phyloP scores from a whole-genome alignment of 257 asterid species.

The Petunia axillaris region DNA sequence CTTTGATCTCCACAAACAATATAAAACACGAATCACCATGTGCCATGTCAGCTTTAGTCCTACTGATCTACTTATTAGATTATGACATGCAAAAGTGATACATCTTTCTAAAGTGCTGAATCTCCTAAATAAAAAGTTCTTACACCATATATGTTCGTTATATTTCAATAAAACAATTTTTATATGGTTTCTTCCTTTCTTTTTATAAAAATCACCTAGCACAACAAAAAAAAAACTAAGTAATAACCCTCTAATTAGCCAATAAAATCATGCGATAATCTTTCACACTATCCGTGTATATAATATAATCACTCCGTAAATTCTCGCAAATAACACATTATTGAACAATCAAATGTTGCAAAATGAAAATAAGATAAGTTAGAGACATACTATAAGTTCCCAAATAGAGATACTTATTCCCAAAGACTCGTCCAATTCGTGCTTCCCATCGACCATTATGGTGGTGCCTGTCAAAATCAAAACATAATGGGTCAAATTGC shows the following conservation, averaged over 20 bases:
- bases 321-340: neutral
- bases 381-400: slow-evolving; percentile 68
- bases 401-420: slow-evolving; percentile 83
- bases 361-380: neutral
- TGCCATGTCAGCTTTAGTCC: slow-evolving; percentile 42
- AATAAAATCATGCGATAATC: neutral
- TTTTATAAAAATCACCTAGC: neutral
- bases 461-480: slow-evolving; percentile 72
- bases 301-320: too few relatives aligned
- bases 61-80: neutral
- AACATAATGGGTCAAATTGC: slow-evolving; percentile 20
- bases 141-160: too few relatives aligned
- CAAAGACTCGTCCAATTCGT: slow-evolving; percentile 80
- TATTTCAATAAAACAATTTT: too few relatives aligned
- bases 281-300: too few relatives aligned
- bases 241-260: neutral
- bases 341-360: neutral
- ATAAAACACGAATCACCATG: slow-evolving; percentile 34
- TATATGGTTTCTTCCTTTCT: neutral
- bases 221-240: neutral
- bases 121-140: neutral
- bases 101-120: neutral
- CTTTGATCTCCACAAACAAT: slow-evolving; percentile 24
- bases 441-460: slow-evolving; percentile 99
- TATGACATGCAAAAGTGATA: neutral